These are phyloP conservation scores for Mycena chlorophos DNA, from an alignment of 768 basidiomycete species.

Conservation along the genomic window DNA sequence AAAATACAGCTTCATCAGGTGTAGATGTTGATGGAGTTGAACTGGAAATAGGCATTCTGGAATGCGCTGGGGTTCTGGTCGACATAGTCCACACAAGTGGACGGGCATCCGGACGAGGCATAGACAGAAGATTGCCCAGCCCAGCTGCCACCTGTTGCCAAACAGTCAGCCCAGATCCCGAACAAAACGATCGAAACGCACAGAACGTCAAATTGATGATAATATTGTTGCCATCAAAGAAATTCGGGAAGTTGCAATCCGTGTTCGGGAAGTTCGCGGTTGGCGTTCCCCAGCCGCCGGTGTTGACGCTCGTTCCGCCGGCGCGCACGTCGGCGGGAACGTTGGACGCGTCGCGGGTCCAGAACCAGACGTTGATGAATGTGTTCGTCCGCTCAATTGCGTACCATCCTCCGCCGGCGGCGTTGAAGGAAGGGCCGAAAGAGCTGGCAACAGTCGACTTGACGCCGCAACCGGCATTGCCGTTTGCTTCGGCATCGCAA, in stretches of 20 bases:
- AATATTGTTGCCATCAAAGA: slow-evolving; percentile 61
- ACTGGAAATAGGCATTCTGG: slow-evolving; percentile 68
- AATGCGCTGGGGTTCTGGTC: slow-evolving; percentile 69
- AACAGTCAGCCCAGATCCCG: not conserved
- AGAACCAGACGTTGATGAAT: slow-evolving; percentile 73
- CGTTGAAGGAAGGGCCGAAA: slow-evolving; percentile 60
- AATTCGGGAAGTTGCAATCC: slow-evolving; percentile 53
- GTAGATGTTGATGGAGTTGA: slow-evolving; percentile 34
- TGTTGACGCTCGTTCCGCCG: slow-evolving; percentile 45
- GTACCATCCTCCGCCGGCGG: slow-evolving; percentile 55
- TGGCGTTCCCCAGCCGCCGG: slow-evolving; percentile 60
- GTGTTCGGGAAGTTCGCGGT: slow-evolving; percentile 61
- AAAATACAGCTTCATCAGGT: no score
- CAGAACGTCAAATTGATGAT: slow-evolving; percentile 71
- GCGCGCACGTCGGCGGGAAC: slow-evolving; percentile 49
- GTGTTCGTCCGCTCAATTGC: slow-evolving; percentile 59
- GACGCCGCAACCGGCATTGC: slow-evolving; percentile 62
- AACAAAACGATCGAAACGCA: slow-evolving; percentile 32
- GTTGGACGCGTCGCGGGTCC: slow-evolving; percentile 47
- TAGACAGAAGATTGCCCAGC: slow-evolving; percentile 47
- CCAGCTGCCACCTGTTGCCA: slow-evolving; percentile 53
- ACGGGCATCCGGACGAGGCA: slow-evolving; percentile 50
- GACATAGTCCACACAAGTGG: slow-evolving; percentile 55
- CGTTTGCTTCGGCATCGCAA: slow-evolving; percentile 49
- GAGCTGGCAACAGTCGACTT: slow-evolving; percentile 45